Evolutionary conservation across 495 filamentous ascomycete species (phyloP).

Genomic region (Penicillium robsamsonii): DNA sequence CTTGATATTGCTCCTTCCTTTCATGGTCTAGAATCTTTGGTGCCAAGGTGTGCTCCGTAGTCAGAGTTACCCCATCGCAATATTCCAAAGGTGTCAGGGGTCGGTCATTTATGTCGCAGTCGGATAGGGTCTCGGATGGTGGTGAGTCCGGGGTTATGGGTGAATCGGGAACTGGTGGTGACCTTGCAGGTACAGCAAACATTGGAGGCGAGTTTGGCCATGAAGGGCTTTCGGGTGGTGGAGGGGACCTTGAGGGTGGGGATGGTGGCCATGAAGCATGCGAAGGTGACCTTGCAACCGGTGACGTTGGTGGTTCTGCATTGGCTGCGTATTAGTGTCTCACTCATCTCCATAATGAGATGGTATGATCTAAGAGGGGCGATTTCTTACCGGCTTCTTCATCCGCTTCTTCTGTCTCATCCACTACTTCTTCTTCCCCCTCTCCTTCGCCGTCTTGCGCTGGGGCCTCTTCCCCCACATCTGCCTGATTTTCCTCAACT

Average conservation of each 20-base stretch:
- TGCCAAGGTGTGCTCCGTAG: neutral
- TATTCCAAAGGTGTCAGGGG: conserved; percentile 1
- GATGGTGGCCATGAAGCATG: no score
- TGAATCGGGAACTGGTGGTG: neutral
- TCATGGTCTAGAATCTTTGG: neutral
- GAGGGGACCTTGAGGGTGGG: no score
- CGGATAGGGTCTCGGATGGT: neutral
- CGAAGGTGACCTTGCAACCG: no score
- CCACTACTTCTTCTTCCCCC: neutral
- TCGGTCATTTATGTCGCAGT: neutral
- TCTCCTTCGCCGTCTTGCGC: neutral
- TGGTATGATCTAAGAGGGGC: neutral
- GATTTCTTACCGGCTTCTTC: neutral
- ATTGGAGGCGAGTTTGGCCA: neutral
- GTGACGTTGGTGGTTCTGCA: neutral
- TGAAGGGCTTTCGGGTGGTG: neutral
- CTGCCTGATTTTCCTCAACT: neutral
- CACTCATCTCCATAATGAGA: neutral
- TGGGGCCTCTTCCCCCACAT: neutral
- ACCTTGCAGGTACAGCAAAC: neutral
- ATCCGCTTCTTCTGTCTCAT: neutral
- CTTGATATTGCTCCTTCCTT: neutral
- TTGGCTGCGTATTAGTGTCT: neutral
- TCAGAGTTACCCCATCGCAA: neutral
- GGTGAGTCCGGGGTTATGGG: neutral